Conservation (phyloP, 352 stramenopile species). For the Elongisporangium undulatum region DNA sequence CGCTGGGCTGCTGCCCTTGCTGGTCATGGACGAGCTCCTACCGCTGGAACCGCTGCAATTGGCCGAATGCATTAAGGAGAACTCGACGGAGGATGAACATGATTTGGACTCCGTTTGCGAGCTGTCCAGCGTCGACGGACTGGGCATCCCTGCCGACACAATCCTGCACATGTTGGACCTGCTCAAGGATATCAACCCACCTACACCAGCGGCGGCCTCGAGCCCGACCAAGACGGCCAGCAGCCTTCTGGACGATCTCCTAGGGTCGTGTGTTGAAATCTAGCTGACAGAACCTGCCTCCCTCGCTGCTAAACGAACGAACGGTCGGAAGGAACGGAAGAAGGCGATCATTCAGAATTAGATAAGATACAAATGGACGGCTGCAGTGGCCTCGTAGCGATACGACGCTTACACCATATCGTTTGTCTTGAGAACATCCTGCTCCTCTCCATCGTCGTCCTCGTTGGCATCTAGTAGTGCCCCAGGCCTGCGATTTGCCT, state of each 20-base stretch:
- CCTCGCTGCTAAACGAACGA: neutral
- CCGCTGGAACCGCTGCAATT: neutral
- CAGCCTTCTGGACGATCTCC: conserved; percentile 5
- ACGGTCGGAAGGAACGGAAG: neutral
- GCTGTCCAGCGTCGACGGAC: neutral
- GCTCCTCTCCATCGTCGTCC: conserved; percentile 37
- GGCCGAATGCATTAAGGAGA: neutral
- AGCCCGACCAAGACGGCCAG: neutral
- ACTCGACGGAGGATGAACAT: neutral
- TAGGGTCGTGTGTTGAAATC: conserved; percentile 1
- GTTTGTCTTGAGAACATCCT: conserved; percentile 25
- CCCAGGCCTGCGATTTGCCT: neutral
- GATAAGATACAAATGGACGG: neutral
- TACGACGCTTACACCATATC: conserved; percentile 23
- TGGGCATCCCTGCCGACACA: neutral
- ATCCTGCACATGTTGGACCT: neutral
- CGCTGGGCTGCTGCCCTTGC: neutral
- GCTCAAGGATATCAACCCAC: neutral
- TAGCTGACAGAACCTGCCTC: neutral
- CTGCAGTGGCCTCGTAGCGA: neutral
- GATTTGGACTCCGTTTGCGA: neutral
- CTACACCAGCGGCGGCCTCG: neutral
- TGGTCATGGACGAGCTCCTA: neutral
- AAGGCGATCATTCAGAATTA: neutral
- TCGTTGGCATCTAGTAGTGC: conserved; percentile 9